These are phyloP conservation scores for Leishmania amazonensis DNA, from an alignment of 208 protist genomes.

Conservation along the genomic window DNA sequence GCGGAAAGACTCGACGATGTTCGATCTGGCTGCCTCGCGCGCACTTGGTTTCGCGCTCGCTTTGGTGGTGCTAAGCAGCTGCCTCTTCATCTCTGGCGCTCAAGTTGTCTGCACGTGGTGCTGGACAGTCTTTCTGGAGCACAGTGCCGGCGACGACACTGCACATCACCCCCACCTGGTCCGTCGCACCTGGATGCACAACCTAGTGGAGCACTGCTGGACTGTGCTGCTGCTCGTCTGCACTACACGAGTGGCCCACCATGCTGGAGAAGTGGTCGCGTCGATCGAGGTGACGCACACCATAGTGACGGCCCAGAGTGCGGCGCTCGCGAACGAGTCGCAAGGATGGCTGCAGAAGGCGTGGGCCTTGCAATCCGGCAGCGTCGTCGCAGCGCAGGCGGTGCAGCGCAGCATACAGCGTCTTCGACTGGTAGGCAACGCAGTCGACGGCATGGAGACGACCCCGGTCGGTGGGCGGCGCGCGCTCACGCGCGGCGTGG, in stretches of 20 bases:
- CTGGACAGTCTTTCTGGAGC: not conserved
- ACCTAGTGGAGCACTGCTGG: not conserved
- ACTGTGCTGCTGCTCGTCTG: not conserved
- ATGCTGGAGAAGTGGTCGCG: not conserved
- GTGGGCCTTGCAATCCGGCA: constrained; percentile 18
- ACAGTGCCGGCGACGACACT: not conserved
- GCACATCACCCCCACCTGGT: not conserved
- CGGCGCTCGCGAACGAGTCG: constrained; percentile 1
- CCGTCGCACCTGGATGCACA: not conserved
- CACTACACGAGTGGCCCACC: not conserved
- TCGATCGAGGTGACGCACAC: not conserved
- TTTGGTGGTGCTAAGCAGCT: not conserved
- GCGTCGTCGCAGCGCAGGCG: constrained; percentile 11
- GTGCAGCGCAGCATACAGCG: constrained; percentile 10
- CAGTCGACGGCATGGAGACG: not conserved
- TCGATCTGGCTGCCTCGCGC: not conserved
- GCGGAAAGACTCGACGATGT: not conserved
- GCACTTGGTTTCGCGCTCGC: not conserved
- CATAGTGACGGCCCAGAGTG: not conserved
- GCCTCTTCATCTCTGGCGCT: not conserved
- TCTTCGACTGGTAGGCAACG: not conserved
- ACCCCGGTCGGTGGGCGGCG: not conserved
- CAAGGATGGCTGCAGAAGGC: constrained; percentile 16
- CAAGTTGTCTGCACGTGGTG: not conserved
- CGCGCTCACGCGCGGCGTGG: not conserved